Conservation (phyloP, 352 stramenopile genomes). For the Pilasporangium apinafurcum region DNA sequence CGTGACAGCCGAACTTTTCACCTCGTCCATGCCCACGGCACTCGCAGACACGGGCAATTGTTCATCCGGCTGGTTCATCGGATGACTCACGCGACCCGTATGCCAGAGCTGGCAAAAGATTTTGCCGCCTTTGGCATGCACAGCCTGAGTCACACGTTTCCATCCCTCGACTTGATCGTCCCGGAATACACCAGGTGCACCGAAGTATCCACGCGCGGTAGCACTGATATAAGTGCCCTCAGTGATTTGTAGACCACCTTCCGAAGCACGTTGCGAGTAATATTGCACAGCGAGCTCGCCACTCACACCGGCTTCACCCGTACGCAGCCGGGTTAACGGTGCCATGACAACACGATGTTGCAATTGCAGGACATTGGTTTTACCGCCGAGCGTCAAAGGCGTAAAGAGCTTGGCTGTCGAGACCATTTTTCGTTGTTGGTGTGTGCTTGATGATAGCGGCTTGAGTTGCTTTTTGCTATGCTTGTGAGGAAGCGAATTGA, state of each 20-base stretch:
- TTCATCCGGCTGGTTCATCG: conserved; percentile 38
- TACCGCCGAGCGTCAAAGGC: conserved; percentile 14
- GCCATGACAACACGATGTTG: conserved; percentile 37
- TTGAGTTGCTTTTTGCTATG: too few species aligned
- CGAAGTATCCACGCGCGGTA: conserved; percentile 11
- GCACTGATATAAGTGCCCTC: conserved; percentile 33
- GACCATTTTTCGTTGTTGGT: conserved; percentile 5
- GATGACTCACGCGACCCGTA: conserved; percentile 57
- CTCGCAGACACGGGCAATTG: conserved; percentile 38
- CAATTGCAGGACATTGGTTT: conserved; percentile 14
- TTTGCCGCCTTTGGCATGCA: conserved; percentile 68
- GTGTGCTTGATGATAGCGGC: neutral
- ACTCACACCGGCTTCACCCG: conserved; percentile 12
- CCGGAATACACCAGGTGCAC: conserved; percentile 34
- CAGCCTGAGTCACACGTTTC: conserved; percentile 45
- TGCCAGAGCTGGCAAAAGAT: conserved; percentile 88
- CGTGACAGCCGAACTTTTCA: conserved; percentile 18
- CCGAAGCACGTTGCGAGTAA: conserved; percentile 29
- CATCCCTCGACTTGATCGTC: conserved; percentile 36
- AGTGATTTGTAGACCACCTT: conserved; percentile 33
- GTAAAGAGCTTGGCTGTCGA: conserved; percentile 18
- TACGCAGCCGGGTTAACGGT: conserved; percentile 25
- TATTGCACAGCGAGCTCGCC: conserved; percentile 20
- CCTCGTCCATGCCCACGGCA: conserved; percentile 14
- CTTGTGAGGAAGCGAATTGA: conserved; percentile 1